These are phyloP conservation scores for Suhomyces terraborum DNA, from an alignment of 1,139 yeast genomes.

Conservation along the genomic window DNA sequence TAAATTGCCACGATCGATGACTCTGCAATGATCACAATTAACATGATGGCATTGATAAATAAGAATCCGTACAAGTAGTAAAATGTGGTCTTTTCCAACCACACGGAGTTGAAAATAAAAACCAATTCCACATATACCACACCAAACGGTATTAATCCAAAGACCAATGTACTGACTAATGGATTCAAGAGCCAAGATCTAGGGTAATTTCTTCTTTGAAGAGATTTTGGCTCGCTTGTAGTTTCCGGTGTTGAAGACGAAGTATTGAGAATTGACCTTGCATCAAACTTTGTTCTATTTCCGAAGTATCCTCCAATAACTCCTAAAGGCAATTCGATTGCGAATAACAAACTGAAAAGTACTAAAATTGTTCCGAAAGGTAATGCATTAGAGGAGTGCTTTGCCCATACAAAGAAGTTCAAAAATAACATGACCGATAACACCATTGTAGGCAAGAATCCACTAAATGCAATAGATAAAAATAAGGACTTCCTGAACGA, in stretches of 20 bases:
- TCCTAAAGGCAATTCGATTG: constrained; percentile 74
- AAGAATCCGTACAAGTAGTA: constrained; percentile 82
- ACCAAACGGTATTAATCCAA: constrained; percentile 76
- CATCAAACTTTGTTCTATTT: constrained; percentile 34
- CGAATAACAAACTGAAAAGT: constrained; percentile 42
- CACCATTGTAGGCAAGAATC: constrained; percentile 60
- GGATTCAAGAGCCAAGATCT: constrained; percentile 27
- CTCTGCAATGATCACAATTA: constrained; percentile 67
- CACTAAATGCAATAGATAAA: constrained; percentile 58
- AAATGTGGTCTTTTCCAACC: constrained; percentile 79
- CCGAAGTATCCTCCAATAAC: constrained; percentile 70
- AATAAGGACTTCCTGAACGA: constrained; percentile 17
- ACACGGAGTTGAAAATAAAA: constrained; percentile 72
- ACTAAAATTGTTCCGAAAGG: constrained; percentile 43
- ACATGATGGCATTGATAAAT: constrained; percentile 58
- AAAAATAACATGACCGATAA: constrained; percentile 55
- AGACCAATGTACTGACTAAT: constrained; percentile 34
- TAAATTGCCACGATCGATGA: constrained; percentile 74
- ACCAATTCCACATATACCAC: constrained; percentile 79
- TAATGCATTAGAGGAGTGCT: constrained; percentile 72
- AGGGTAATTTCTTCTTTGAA: constrained; percentile 4
- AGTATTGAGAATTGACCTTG: constrained; percentile 21
- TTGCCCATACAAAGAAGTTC: constrained; percentile 74
- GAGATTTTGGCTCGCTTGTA: not conserved
- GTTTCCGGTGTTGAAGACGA: constrained; percentile 4